Conservation (phyloP, 805 yeast species). For the Ogataea neopini region DNA sequence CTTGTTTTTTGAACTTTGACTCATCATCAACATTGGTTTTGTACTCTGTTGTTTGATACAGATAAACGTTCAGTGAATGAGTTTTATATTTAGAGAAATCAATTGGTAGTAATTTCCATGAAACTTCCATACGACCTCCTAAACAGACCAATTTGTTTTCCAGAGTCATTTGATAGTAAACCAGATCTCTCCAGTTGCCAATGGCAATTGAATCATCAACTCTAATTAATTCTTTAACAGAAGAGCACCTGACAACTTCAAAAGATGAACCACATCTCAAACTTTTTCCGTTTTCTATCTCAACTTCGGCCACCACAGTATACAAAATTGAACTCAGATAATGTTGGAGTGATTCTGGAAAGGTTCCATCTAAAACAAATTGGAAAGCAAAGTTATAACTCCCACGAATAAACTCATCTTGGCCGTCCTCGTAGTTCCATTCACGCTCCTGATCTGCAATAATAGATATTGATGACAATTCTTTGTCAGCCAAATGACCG, state of each 20-base stretch:
- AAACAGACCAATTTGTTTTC: constrained; percentile 22
- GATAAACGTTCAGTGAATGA: constrained; percentile 23
- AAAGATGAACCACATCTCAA: constrained; percentile 10
- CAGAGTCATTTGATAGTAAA: constrained; percentile 27
- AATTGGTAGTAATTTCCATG: constrained; percentile 29
- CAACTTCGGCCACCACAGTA: constrained; percentile 16
- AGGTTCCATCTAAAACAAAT: constrained; percentile 24
- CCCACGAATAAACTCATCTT: constrained; percentile 17
- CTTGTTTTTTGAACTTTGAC: constrained; percentile 5
- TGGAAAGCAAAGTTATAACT: constrained; percentile 30
- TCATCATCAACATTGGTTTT: constrained; percentile 1
- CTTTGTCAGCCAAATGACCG: not conserved
- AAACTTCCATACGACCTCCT: constrained; percentile 18
- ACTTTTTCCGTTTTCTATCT: constrained; percentile 4
- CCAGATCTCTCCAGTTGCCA: constrained; percentile 36
- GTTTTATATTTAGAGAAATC: constrained; percentile 19
- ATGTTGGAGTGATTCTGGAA: constrained; percentile 29
- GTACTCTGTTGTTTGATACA: constrained; percentile 29
- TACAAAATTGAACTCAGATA: constrained; percentile 24
- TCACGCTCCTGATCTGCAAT: constrained; percentile 7
- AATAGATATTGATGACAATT: not conserved
- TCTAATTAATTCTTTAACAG: constrained; percentile 2
- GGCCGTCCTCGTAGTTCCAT: constrained; percentile 5
- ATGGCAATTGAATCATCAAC: constrained; percentile 23
- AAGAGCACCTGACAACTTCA: constrained; percentile 21